phyloP scores from a whole-genome alignment of 768 basidiomycete species.

The Boletus reticulatus region DNA sequence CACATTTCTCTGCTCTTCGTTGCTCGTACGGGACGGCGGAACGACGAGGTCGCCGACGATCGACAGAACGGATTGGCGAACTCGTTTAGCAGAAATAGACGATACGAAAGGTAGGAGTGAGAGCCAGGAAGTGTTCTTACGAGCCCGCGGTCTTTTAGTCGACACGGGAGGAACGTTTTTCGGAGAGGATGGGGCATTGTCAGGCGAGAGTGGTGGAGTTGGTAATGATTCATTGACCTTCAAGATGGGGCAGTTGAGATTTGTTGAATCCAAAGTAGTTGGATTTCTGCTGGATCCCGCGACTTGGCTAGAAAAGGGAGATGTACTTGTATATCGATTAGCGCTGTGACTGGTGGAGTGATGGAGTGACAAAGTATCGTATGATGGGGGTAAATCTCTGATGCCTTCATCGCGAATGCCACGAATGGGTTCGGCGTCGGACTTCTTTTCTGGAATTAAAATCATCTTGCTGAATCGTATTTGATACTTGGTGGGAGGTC shows the following conservation, averaged over 20 bases:
- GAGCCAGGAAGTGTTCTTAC: constrained; percentile 28
- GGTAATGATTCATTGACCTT: background rate
- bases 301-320: background rate
- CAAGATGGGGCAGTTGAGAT: background rate
- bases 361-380: constrained; percentile 5
- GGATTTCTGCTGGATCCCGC: background rate
- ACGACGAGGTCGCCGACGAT: constrained; percentile 52
- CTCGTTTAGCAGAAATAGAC: constrained; percentile 39
- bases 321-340: background rate
- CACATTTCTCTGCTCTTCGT: constrained; percentile 13
- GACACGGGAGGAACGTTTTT: background rate
- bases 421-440: background rate
- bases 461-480: background rate
- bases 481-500: background rate
- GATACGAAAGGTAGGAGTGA: constrained; percentile 27
- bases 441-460: background rate
- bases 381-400: constrained; percentile 15
- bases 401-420: background rate
- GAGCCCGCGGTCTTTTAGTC: background rate
- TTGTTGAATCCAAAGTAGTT: no score
- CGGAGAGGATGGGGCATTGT: background rate
- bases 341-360: background rate
- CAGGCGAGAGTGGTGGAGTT: background rate
- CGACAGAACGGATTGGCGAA: constrained; percentile 48
- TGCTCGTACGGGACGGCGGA: background rate